phyloP scores from a whole-genome alignment of 306 rosid species.

The Purshia tridentata region DNA sequence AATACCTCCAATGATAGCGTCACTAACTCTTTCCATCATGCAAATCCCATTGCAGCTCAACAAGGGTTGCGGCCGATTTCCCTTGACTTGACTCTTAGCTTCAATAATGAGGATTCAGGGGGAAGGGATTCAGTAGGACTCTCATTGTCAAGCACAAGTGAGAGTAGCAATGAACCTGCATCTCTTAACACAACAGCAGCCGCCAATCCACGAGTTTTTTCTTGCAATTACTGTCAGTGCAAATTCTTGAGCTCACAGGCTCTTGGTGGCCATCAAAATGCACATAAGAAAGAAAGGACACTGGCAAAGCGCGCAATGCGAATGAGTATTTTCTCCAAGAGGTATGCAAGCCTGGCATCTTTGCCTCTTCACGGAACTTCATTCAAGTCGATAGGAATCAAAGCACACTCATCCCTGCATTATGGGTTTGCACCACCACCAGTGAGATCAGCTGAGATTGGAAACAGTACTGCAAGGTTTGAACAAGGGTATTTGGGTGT shows the following conservation, averaged over 20 bases:
- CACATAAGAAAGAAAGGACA: constrained; percentile 83
- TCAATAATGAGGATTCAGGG: constrained; percentile 40
- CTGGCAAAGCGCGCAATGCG: constrained; percentile 82
- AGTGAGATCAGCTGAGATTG: constrained; percentile 49
- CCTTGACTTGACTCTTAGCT: constrained; percentile 72
- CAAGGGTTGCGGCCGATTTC: constrained; percentile 36
- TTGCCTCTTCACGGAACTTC: constrained; percentile 75
- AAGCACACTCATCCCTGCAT: constrained; percentile 80
- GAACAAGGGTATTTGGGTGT: constrained; percentile 54
- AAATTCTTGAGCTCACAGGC: constrained; percentile 93
- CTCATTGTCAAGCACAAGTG: constrained; percentile 79
- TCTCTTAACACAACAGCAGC: constrained; percentile 45
- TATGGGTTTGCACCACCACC: constrained; percentile 48
- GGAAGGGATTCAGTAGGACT: constrained; percentile 50
- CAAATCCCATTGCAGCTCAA: constrained; percentile 33
- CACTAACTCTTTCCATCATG: constrained; percentile 35
- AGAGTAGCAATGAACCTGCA: constrained; percentile 75
- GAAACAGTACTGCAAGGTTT: constrained; percentile 42
- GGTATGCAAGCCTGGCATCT: constrained; percentile 65
- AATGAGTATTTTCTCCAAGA: constrained; percentile 73
- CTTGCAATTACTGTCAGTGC: constrained; percentile 90
- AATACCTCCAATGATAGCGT: constrained; percentile 50
- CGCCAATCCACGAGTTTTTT: constrained; percentile 52
- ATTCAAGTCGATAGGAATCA: constrained; percentile 71
- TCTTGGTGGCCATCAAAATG: constrained; percentile 95